Base-by-base conservation (phyloP, 2,329 filamentous ascomycete species). In the Trichothecium sympodiale region DNA sequence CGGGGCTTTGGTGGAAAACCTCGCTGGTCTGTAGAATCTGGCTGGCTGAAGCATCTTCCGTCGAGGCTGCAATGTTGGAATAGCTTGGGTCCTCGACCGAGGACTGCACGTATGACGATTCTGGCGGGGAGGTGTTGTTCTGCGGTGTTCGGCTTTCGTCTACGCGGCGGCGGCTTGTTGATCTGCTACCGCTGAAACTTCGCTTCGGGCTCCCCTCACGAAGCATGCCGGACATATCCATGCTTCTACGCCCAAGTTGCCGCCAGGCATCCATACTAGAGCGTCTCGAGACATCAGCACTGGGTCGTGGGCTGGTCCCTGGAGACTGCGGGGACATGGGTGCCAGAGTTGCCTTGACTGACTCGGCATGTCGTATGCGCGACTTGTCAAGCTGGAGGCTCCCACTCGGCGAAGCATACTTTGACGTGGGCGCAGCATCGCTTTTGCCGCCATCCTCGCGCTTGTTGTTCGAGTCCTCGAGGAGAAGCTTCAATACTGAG, bases 21-120 rank as follows among this genome's bases (percentile, higher is more conserved):
- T 91, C 85, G 46, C 87, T 95, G 25, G 83, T 77, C 36, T 76
- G 74, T 8, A 98, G 62, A 27, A 96, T 95, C 56, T 94, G 87
- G 53, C 89, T 96, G 3, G 84, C 89, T 4, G 88, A 93, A 33
- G 81, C 79, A 39, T 88, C 84, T 29, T 88, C 82, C 1, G 76
- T 78, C 4, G 82, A 83, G 4, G 77, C 67, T 2, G 80, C 67
- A 23, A 80, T 63, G 3, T 77, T 84, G 1, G 83, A 88, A 38
- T 82, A 57, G 49, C 79, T 85, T 1, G 77, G 80, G 31, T 81
- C 83, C 35, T 84, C 84, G 71, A 49, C 80, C 69, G 41, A 80
- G 1, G 80, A 86, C 46, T 82, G 80, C 5, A 79, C 71, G 41
- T 80, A 84, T 3, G 86, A 94, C 41, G 80, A 81, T 74, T 65